A percentile compares a stretch with the other conserved stretches of the same genome.
Evolutionary conservation across 257 asterid genomes (phyloP).

Genomic region (Petunia axillaris): DNA sequence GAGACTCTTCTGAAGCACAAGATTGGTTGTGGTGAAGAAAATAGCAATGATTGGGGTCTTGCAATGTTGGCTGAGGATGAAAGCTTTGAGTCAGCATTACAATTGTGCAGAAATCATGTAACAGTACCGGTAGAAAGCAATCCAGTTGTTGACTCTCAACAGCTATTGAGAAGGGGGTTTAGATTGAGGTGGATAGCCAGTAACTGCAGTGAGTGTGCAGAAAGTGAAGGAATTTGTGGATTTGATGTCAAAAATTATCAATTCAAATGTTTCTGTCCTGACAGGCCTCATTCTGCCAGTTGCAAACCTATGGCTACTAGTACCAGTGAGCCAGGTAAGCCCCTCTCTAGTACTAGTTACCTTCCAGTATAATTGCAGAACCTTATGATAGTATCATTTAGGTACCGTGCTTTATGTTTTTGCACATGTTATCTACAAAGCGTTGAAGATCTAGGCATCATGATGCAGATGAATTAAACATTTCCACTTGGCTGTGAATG

Average conservation of each 20-base stretch:
- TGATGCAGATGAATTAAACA: background rate
- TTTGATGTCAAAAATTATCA: slow-evolving; percentile 23
- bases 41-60: slow-evolving; percentile 25
- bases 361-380: background rate
- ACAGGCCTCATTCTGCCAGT: slow-evolving; percentile 49
- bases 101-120: slow-evolving; percentile 40
- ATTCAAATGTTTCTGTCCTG: slow-evolving; percentile 60
- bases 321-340: slow-evolving; percentile 38
- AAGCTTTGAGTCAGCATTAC: slow-evolving; percentile 34
- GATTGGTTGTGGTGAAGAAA: slow-evolving; percentile 23
- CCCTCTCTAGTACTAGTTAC: background rate
- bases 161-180: slow-evolving; percentile 56
- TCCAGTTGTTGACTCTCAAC: slow-evolving; percentile 27
- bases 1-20: slow-evolving; percentile 27
- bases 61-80: slow-evolving; percentile 42
- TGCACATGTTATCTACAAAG: background rate
- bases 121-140: slow-evolving; percentile 51
- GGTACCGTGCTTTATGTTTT: background rate
- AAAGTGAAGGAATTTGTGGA: slow-evolving; percentile 69
- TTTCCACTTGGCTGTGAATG: background rate
- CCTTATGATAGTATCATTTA: background rate
- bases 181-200: slow-evolving; percentile 50
- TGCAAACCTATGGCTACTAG: slow-evolving; percentile 37
- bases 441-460: background rate
- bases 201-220: slow-evolving; percentile 42